phyloP scores from a whole-genome alignment of 345 rosid species.

The Salix caprea region DNA sequence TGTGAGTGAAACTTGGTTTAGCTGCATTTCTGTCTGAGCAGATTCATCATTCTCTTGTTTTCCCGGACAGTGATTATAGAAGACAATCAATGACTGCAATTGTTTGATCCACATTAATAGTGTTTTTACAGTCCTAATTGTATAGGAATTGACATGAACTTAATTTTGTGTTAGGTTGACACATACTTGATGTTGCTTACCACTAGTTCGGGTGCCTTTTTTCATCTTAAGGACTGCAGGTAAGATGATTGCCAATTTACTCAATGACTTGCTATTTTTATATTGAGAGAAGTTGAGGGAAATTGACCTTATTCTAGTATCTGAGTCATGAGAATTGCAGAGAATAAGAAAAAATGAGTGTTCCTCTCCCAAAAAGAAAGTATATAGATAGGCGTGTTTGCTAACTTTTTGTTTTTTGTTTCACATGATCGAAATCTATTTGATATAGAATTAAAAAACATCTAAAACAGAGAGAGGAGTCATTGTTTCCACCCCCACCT shows the following conservation, averaged over 20 bases:
- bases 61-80: not conserved
- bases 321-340: not conserved
- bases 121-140: not conserved
- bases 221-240: conserved; percentile 99
- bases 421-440: not conserved
- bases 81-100: not conserved
- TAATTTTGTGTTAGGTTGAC: conserved; percentile 58
- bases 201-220: conserved; percentile 90
- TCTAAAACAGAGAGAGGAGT: no score
- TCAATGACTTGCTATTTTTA: not conserved
- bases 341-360: not conserved
- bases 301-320: not conserved
- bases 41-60: not conserved
- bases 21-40: not conserved
- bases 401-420: not conserved
- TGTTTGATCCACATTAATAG: not conserved
- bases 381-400: not conserved
- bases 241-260: conserved; percentile 16
- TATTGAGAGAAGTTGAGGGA: not conserved
- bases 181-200: conserved; percentile 89
- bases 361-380: not conserved
- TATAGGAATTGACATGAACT: conserved; percentile 13
- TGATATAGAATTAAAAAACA: not conserved
- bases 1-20: conserved; percentile 51
- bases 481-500: no score